Percentiles rank a stretch among this genome's conserved stretches.
Evolutionary conservation across 257 asterid genomes (phyloP).

Genomic region (Solanum tarijense): DNA sequence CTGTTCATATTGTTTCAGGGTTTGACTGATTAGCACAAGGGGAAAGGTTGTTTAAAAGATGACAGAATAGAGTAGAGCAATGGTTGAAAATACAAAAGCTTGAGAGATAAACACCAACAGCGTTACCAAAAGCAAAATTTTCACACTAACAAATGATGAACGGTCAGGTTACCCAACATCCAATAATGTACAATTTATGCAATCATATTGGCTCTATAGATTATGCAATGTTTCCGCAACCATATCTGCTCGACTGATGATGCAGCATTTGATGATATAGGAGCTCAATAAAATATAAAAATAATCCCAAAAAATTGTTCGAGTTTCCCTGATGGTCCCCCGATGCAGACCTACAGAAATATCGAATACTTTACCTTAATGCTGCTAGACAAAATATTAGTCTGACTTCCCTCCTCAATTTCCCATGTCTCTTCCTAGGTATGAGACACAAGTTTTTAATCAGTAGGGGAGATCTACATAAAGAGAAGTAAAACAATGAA

Average conservation of each 20-base stretch:
- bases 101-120: neutral
- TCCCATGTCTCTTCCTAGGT: slow-evolving; percentile 97
- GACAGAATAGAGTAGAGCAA: neutral
- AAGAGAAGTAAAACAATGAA: slow-evolving; percentile 1
- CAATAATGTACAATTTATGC: neutral
- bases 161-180: neutral
- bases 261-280: neutral
- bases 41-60: neutral
- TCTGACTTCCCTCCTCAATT: slow-evolving; percentile 93
- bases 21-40: neutral
- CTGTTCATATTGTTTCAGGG: slow-evolving; percentile 9
- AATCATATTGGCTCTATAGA: neutral
- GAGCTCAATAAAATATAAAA: neutral
- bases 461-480: neutral
- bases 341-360: neutral
- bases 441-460: slow-evolving; percentile 9
- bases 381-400: slow-evolving; percentile 87
- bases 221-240: neutral
- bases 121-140: neutral
- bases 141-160: neutral
- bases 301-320: neutral
- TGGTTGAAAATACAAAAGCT: neutral
- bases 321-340: neutral
- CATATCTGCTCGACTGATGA: neutral
- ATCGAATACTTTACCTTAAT: slow-evolving; percentile 55